Conservation (phyloP, 768 basidiomycete genomes). For the Leccinum subtestaceum region DNA sequence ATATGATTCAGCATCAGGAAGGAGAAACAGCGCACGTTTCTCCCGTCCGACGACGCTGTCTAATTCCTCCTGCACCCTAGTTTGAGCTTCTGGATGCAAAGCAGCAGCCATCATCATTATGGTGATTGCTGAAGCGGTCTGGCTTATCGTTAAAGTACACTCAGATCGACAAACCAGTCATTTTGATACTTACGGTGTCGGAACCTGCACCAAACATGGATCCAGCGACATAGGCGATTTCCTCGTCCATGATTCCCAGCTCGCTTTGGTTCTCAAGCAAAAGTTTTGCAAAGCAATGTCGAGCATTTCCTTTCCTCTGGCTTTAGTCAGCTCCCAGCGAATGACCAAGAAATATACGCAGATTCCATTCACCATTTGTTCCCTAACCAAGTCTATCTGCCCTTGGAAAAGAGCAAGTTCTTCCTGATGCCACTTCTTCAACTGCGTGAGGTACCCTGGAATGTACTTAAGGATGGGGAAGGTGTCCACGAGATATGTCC, state of each 20-base stretch:
- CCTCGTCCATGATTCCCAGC: conserved; percentile 32
- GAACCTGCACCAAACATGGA: conserved; percentile 43
- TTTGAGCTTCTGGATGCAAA: conserved; percentile 48
- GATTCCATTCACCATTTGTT: conserved; percentile 26
- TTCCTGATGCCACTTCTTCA: conserved; percentile 50
- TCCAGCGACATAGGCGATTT: conserved; percentile 39
- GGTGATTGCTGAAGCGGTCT: conserved; percentile 48
- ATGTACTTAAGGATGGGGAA: conserved; percentile 24
- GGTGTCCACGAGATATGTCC: conserved; percentile 28
- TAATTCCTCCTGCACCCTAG: conserved; percentile 49
- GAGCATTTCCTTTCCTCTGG: conserved; percentile 26
- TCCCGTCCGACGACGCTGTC: conserved; percentile 47
- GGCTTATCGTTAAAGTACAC: not conserved
- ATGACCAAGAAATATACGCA: too few species aligned
- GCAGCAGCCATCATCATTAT: conserved; percentile 55
- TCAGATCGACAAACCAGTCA: not conserved
- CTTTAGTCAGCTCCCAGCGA: not conserved
- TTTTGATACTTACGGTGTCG: conserved; percentile 34
- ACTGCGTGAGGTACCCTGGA: conserved; percentile 42
- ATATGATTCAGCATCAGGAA: not conserved
- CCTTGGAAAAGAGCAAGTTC: conserved; percentile 35
- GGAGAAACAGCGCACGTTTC: conserved; percentile 13
- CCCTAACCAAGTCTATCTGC: conserved; percentile 29
- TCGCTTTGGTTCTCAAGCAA: conserved; percentile 37
- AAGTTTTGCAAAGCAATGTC: conserved; percentile 35